These are phyloP conservation scores for Pseudozyma hubeiensis DNA, from an alignment of 1,284 basidiomycete genomes.

Conservation along the genomic window DNA sequence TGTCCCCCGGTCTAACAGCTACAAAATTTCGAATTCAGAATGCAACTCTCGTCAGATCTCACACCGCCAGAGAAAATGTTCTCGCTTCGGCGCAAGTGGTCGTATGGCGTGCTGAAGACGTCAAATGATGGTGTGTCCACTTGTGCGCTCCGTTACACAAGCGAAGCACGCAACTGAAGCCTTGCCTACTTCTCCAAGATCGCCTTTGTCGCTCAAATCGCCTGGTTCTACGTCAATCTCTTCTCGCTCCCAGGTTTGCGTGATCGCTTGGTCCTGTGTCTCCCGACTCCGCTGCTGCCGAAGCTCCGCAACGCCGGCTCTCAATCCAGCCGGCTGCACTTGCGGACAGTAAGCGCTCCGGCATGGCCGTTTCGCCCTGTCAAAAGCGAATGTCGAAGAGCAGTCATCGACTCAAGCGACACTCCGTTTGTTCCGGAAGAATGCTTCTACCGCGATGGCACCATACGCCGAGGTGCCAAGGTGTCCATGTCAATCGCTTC, in stretches of 20 bases:
- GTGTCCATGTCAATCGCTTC: background rate
- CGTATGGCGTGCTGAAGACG: constrained; percentile 24
- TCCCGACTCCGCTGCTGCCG: background rate
- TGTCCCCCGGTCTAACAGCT: too few relatives aligned
- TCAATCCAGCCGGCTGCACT: background rate
- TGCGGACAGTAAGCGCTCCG: background rate
- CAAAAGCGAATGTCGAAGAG: too few relatives aligned
- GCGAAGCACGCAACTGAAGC: constrained; percentile 30
- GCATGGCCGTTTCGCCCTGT: too few relatives aligned
- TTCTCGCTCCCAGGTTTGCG: background rate
- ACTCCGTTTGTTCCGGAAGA: too few relatives aligned
- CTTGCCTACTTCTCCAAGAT: too few relatives aligned
- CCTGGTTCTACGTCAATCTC: background rate
- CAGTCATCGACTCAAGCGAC: too few relatives aligned
- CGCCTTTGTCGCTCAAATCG: background rate
- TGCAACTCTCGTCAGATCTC: too few relatives aligned
- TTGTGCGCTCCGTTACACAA: constrained; percentile 5
- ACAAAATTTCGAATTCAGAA: too few relatives aligned
- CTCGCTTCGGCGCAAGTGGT: too few relatives aligned
- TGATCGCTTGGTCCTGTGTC: constrained; percentile 2
- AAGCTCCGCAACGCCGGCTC: constrained; percentile 1
- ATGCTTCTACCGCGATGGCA: background rate
- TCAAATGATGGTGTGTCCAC: constrained; percentile 30
- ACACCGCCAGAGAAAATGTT: too few relatives aligned
- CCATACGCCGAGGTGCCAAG: background rate